Percentiles rank a stretch among this genome's conserved stretches.
phyloP scores from a whole-genome alignment of 2,329 filamentous ascomycete species.

The Calonectria pauciramosa region DNA sequence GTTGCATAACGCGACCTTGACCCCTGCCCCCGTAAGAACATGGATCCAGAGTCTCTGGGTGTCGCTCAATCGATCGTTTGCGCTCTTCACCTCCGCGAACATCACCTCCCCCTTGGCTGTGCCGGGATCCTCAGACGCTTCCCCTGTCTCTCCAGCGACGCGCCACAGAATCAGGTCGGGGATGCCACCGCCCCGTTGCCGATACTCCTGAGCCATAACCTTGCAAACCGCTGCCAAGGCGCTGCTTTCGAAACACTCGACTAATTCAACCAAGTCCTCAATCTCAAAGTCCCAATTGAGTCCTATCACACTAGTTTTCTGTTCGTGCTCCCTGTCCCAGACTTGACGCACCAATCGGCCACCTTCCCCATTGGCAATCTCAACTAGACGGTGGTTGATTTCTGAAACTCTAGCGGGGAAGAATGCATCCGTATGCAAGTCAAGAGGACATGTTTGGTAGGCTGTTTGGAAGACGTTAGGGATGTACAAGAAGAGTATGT shows the following conservation, averaged over 20 bases:
- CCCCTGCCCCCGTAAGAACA: constrained; percentile 86
- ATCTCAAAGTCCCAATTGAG: constrained; percentile 91
- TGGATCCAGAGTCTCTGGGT: constrained; percentile 98
- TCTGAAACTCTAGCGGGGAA: constrained; percentile 88
- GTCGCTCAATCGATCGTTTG: constrained; percentile 94
- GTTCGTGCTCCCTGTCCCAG: constrained; percentile 76
- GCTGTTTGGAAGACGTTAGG: constrained; percentile 98
- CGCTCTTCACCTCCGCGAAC: constrained; percentile 85
- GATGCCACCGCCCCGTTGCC: constrained; percentile 85
- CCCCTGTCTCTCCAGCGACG: constrained; percentile 45
- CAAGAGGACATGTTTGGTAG: constrained; percentile 93
- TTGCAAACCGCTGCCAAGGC: constrained; percentile 89
- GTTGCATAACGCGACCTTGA: constrained; percentile 86
- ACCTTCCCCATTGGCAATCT: constrained; percentile 87
- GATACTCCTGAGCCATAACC: constrained; percentile 96
- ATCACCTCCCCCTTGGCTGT: constrained; percentile 72
- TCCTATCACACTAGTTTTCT: constrained; percentile 88
- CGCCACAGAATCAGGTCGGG: constrained; percentile 95
- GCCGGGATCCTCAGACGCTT: constrained; percentile 42
- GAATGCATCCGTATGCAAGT: constrained; percentile 94
- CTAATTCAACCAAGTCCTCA: constrained; percentile 84
- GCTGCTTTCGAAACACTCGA: constrained; percentile 81
- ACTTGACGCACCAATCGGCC: constrained; percentile 75
- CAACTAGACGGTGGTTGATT: constrained; percentile 88
- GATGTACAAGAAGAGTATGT: constrained; percentile 91